These are phyloP conservation scores for Citrus maxima DNA, from an alignment of 345 rosid genomes.

Conservation along the genomic window DNA sequence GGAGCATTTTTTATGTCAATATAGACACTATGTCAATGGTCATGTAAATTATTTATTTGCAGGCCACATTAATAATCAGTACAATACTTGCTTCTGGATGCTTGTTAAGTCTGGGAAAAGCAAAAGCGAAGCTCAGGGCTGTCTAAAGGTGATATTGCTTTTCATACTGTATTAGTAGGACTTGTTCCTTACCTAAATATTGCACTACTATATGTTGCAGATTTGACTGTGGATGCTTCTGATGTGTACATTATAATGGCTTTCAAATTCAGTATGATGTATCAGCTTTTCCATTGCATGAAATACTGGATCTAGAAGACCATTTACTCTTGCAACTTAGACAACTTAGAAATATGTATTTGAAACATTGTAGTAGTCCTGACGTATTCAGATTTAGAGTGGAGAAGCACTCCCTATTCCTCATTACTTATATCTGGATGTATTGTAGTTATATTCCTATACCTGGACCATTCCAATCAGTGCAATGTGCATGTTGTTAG, in stretches of 20 bases:
- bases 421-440: neutral
- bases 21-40: neutral
- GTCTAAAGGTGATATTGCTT: slow-evolving; percentile 50
- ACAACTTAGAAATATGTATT: neutral
- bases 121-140: slow-evolving; percentile 69
- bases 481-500: neutral
- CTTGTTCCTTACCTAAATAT: neutral
- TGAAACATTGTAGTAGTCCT: neutral
- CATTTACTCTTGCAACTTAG: neutral
- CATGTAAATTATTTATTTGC: slow-evolving; percentile 14
- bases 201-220: neutral
- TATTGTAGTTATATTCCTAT: neutral
- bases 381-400: neutral
- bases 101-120: slow-evolving; percentile 82
- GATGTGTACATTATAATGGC: neutral
- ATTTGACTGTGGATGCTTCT: neutral
- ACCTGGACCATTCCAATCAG: neutral
- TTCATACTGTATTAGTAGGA: neutral
- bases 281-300: neutral
- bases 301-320: neutral
- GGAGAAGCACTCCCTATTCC: no score
- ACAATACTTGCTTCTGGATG: slow-evolving; percentile 94
- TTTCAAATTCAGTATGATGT: neutral
- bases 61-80: slow-evolving; percentile 97
- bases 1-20: neutral